Base-by-base conservation (phyloP, 768 basidiomycete genomes). In the Boletus eberwhitei region DNA sequence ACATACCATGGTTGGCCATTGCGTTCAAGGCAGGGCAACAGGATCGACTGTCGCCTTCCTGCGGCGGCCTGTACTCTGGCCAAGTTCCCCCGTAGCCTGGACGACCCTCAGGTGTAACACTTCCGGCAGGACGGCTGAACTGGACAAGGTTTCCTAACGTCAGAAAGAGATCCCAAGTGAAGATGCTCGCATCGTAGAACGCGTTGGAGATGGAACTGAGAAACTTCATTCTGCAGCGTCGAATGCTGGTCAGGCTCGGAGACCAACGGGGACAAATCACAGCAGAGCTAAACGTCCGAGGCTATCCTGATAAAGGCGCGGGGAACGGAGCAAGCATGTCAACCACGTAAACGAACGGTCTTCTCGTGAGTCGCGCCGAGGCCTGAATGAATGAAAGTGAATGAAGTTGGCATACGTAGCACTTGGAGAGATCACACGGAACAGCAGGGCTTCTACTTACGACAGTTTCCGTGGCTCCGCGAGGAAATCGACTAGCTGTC, bases 1-100 rank as follows among this genome's bases (percentile, higher is more conserved):
- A 16, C 68, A n/a, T 48, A 88, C 88, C 89, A 59, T 91, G 89
- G 64, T 91, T 91, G 4, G 89, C 87, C 80, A 92, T 74, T 0
- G 86, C 83, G 60, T 91, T 90, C 58, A 90, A 69, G 13, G 79
- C 86, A 6, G 88, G 88, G 58, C 88, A 90, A 5, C 83, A 80
- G 59, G 79, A 79, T 12, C 89, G 75, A 63, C 87, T 87, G 58
- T 90, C 88, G 3, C 78, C 80, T 11, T 82, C 77, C 58, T 69
- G 71, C 14, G 87, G 80, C 0, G 84, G 68, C 8, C 78, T 71
- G 59, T 76, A 90, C 63, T 84, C 80, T 8, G 88, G 87, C 88
- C 88, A 90, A 50, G 77, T 64, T 1, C 87, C 86, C 31, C 74
- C 79, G 22, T 70, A 76, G 2, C 84, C 86, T 8, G 80, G 78